Percentiles rank a stretch among this genome's conserved stretches.
Conservation (phyloP, 768 basidiomycete species). For the Lenzites betulinus region DNA sequence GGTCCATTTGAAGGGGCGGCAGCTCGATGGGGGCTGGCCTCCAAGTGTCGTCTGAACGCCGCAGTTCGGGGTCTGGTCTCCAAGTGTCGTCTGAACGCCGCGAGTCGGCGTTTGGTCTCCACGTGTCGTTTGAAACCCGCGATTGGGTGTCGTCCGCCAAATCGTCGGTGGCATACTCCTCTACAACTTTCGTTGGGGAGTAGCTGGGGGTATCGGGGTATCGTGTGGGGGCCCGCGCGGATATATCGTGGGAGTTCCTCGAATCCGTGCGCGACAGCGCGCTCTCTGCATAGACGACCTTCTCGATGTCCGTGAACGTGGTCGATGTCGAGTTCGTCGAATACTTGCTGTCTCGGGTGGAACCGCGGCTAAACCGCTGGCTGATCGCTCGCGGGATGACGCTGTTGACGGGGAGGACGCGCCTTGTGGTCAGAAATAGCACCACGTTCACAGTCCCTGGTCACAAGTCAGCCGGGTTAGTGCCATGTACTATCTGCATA, state of each 20-base stretch:
- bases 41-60: no score
- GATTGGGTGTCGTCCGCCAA: not conserved
- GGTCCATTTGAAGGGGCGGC: no score
- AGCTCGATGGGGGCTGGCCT: no score
- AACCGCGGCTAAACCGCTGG: not conserved
- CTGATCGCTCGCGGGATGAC: conserved; percentile 28
- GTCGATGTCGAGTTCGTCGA: not conserved
- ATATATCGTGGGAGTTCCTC: not conserved
- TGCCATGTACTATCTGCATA: no score
- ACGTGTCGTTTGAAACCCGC: no score
- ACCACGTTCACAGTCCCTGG: conserved; percentile 36
- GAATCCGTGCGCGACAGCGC: not conserved
- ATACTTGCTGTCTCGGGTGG: not conserved
- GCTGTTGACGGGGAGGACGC: conserved; percentile 33
- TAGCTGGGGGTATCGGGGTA: not conserved
- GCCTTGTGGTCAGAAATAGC: conserved; percentile 33
- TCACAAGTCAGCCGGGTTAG: not conserved
- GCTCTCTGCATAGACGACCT: not conserved
- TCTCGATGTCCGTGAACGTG: conserved; percentile 11
- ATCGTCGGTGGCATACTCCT: not conserved
- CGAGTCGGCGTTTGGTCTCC: no score
- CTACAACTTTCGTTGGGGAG: not conserved
- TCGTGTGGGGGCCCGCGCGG: not conserved
- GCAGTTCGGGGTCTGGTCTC: no score
- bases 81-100: no score